Base-by-base conservation (phyloP, 495 filamentous ascomycete species). In the Apodospora peruviana region DNA sequence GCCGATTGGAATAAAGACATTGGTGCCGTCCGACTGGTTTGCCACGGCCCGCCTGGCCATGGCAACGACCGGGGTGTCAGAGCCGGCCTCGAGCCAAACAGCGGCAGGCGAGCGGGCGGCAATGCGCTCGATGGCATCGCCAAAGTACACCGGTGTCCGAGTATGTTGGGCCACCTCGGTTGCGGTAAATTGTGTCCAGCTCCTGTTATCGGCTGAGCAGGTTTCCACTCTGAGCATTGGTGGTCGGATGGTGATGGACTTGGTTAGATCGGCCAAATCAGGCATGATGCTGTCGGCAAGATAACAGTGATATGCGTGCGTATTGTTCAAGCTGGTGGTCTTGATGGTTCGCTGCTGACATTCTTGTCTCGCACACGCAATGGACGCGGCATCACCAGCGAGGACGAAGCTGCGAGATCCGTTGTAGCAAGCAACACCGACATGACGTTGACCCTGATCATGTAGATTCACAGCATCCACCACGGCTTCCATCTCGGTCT, bases 81-180 rank as follows among this genome's bases (percentile, higher is more conserved):
- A 75, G 0, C 78, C 77, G 14, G 76, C 75, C 50, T 83, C 79
- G 0, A 81, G 58, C 59, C 67, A 81, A 12, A 73, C 61, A 12
- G 55, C 56, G 1, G 59, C 19, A 0, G 57, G 51, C 27, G 67
- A 58, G 8, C 57, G 38, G 11, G 65, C 44, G 1, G 70, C 56
- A 0, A 81, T 51, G 20, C 77, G 56, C 24, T 72, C 53, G 0
- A 81, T 51, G 0, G 78, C 77, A 3, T 76, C 58, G 7, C 55
- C 40, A 52, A 81, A 81, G 47, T 64, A 78, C 0, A 83, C 78
- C 0, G 79, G 74, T 1, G 68, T 52, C 7, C 76, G 61, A 41
- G 71, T 70, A 45, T 83, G 79, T 1, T 69, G 52, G 1, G 70
- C 63, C 0, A 77, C 59, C 57, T 14, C 74, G 47, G 2, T 34